These are phyloP conservation scores for Botryotinia globosa DNA, from an alignment of 2,329 filamentous ascomycete genomes.

Conservation along the genomic window DNA sequence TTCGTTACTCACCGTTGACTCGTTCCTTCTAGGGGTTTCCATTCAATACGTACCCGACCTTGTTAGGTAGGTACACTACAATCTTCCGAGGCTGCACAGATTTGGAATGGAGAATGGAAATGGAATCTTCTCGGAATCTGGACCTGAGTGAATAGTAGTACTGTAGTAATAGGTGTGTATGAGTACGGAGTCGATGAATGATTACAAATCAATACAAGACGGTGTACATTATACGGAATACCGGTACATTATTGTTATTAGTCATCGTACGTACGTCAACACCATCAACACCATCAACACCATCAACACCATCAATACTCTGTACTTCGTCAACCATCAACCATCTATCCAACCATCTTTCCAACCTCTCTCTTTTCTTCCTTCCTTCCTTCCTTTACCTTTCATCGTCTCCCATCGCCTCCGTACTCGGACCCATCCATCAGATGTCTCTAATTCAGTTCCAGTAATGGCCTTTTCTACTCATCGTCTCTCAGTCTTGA, in stretches of 20 bases:
- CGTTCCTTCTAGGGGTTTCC: conserved; percentile 6
- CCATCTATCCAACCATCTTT: not conserved
- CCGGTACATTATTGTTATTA: not conserved
- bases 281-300: not conserved
- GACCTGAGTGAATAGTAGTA: conserved; percentile 1
- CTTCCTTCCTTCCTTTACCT: not conserved
- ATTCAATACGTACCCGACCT: not conserved
- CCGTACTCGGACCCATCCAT: not conserved
- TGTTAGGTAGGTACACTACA: too few relatives aligned
- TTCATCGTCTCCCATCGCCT: not conserved
- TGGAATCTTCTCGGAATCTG: conserved; percentile 9
- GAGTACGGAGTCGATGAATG: not conserved
- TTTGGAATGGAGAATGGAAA: not conserved
- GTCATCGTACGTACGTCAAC: not conserved
- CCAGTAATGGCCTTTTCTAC: not conserved
- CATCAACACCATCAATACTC: not conserved
- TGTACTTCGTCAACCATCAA: not conserved
- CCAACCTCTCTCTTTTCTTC: not conserved
- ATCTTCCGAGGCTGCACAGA: not conserved
- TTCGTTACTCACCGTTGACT: conserved; percentile 8
- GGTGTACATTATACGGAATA: too few relatives aligned
- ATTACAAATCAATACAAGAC: not conserved
- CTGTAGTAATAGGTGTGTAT: too few relatives aligned
- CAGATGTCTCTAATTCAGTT: not conserved
- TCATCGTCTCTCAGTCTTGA: not conserved